phyloP scores from a whole-genome alignment of 1,284 basidiomycete species.

The Anthracocystis walkeri region DNA sequence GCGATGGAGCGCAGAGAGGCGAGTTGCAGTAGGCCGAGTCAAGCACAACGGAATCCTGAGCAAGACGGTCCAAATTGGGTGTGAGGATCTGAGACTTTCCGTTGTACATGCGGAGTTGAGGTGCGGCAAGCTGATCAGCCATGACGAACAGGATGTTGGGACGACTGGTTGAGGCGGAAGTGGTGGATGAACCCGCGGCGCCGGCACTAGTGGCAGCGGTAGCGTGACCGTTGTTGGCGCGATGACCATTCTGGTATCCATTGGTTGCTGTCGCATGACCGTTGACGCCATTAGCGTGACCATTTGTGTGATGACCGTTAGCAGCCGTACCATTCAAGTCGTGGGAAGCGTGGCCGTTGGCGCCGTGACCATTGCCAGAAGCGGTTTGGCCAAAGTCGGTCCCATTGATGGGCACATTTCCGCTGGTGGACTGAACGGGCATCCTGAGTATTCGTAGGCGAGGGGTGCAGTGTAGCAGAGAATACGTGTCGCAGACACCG shows the following conservation, averaged over 20 bases:
- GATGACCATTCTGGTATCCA: conserved; percentile 1
- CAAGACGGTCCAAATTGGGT: conserved; percentile 37
- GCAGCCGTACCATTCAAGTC: not conserved
- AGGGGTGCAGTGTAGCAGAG: not conserved
- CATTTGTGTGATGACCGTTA: conserved; percentile 11
- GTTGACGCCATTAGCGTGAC: conserved; percentile 5
- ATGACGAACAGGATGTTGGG: conserved; percentile 44
- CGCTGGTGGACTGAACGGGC: conserved; percentile 22
- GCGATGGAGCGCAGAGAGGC: conserved; percentile 42
- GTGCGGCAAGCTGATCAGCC: conserved; percentile 44
- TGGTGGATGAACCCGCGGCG: conserved; percentile 1
- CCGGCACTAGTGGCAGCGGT: not conserved
- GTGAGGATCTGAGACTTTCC: conserved; percentile 38
- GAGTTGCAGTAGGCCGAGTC: conserved; percentile 50
- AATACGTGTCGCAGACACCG: not conserved
- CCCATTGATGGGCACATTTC: conserved; percentile 3
- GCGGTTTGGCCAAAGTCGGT: conserved; percentile 16
- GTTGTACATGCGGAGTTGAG: conserved; percentile 47
- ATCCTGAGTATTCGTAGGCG: conserved; percentile 9
- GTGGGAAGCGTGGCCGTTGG: conserved; percentile 10
- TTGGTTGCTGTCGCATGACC: conserved; percentile 1
- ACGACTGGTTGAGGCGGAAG: conserved; percentile 5
- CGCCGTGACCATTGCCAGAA: conserved; percentile 1
- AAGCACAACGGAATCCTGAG: conserved; percentile 33
- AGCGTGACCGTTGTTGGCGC: conserved; percentile 2